Evolutionary conservation across 495 filamentous ascomycete species (phyloP).

Genomic region (Pseudevernia furfuracea): DNA sequence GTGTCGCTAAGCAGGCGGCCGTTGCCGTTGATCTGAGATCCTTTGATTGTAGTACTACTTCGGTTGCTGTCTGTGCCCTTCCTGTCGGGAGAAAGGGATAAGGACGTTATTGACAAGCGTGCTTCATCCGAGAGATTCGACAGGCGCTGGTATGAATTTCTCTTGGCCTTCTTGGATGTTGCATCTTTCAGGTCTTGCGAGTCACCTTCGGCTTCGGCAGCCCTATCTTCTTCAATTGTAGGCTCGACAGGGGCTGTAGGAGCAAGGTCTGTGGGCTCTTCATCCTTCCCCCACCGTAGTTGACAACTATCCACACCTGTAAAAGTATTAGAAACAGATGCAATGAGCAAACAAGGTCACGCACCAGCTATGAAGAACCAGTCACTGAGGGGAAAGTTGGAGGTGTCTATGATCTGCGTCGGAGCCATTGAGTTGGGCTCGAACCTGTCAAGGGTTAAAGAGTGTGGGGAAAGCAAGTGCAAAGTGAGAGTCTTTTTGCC

Average conservation of each 20-base stretch:
- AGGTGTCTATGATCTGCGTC: not conserved
- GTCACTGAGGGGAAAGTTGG: conserved; percentile 1
- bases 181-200: conserved; percentile 38
- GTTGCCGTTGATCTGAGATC: conserved; percentile 38
- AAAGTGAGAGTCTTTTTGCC: not conserved
- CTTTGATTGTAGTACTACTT: conserved; percentile 78
- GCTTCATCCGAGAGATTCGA: conserved; percentile 56
- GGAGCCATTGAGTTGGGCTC: not conserved
- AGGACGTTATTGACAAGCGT: conserved; percentile 57
- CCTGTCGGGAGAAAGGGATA: conserved; percentile 48
- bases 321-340: not conserved
- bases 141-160: conserved; percentile 58
- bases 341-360: not conserved
- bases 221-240: conserved; percentile 76
- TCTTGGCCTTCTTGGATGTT: conserved; percentile 51
- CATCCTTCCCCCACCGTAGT: conserved; percentile 40
- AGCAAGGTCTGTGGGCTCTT: conserved; percentile 41
- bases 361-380: conserved; percentile 4
- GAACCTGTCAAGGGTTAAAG: not conserved
- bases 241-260: conserved; percentile 55
- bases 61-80: conserved; percentile 70
- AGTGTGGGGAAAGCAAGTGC: conserved; percentile 2
- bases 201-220: conserved; percentile 47
- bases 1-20: conserved; percentile 49
- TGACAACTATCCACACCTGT: conserved; percentile 29